Base-by-base conservation (phyloP, 2,329 filamentous ascomycete species). In the Talaromyces islandicus region DNA sequence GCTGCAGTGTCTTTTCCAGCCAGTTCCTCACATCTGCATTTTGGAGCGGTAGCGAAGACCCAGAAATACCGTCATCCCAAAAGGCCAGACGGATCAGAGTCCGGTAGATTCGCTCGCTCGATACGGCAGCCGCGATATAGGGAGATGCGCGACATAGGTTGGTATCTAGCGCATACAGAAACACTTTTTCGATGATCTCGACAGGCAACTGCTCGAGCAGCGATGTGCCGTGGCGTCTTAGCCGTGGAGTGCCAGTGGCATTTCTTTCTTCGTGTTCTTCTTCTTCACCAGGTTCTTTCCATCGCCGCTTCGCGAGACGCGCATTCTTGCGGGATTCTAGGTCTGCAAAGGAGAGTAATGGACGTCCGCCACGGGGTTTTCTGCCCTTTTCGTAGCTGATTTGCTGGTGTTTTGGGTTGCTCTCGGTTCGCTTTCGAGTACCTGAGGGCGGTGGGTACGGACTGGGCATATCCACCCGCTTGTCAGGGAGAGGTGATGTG, bases 171-270 rank as follows among this genome's bases (percentile, higher is more conserved):
- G 77, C 75, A 29, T 75, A 67, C n/a, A 80, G 69, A 62, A 83
- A 83, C 52, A 84, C 82, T 46, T 75, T 71, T 64, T 83, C 78
- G n/a, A 83, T 71, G 12, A 84, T 67, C 66, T 84, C 81, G 3
- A 74, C 67, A 0, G 82, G 82, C 0, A 84, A 71, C 4, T 64
- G 60, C 64, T 84, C 80, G 12, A 84, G 68, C 10, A 62, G 59
- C 3, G 75, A 75, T 3, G 73, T 61, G 32, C 53, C 59, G 54
- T 62, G 55, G 3, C 46, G 52, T 19, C 60, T 54, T 14, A 19
- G 57, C 4, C 43, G 10, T n/a, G 43, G 43, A 12, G 52, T 27
- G 14, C 0, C 25, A 25, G 30, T 4, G 11, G 12, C 32, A 12
- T 12, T 14, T 14, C 6, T 7, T 21, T 41, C 14, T 43, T 24